A percentile compares a stretch with the other conserved stretches of the same genome.
phyloP scores from a whole-genome alignment of 2,329 filamentous ascomycete species.

The Plectosphaerella plurivora region DNA sequence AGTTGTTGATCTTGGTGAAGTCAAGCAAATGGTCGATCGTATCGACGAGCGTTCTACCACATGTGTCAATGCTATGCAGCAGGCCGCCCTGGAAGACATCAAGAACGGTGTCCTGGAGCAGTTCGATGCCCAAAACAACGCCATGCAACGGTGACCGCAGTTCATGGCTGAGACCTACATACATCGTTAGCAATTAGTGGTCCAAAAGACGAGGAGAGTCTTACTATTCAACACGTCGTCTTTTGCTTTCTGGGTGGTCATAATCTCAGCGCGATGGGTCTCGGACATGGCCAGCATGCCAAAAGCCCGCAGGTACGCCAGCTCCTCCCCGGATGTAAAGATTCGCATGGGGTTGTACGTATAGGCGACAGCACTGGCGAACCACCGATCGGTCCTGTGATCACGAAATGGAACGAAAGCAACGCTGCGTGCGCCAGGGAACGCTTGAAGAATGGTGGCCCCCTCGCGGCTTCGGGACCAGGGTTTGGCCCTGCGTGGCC shows the following conservation, averaged over 20 bases:
- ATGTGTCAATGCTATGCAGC: constrained; percentile 44
- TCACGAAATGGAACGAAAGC: constrained; percentile 26
- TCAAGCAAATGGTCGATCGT: constrained; percentile 50
- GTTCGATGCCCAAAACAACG: constrained; percentile 47
- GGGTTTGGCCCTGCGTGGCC: neutral
- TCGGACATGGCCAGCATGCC: constrained; percentile 50
- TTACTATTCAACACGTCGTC: constrained; percentile 25
- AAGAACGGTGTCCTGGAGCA: constrained; percentile 41
- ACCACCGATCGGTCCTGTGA: constrained; percentile 23
- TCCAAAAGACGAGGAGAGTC: too few relatives aligned
- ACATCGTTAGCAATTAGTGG: constrained; percentile 23
- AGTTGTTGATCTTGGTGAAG: constrained; percentile 50
- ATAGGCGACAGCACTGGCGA: constrained; percentile 27
- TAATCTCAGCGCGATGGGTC: constrained; percentile 33
- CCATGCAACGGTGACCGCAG: constrained; percentile 58
- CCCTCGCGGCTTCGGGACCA: neutral
- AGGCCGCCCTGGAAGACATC: constrained; percentile 41
- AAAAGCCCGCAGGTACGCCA: constrained; percentile 40
- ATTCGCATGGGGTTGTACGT: constrained; percentile 24
- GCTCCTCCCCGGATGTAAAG: constrained; percentile 34
- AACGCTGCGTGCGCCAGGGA: constrained; percentile 18
- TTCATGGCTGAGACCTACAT: constrained; percentile 59
- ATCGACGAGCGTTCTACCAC: constrained; percentile 46
- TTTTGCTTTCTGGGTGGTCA: constrained; percentile 33
- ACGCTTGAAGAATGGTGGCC: neutral